Percentiles rank a stretch among this genome's conserved stretches.
These are phyloP conservation scores for Yamadazyma sp. DNA, from an alignment of 805 yeast genomes.

Conservation along the genomic window DNA sequence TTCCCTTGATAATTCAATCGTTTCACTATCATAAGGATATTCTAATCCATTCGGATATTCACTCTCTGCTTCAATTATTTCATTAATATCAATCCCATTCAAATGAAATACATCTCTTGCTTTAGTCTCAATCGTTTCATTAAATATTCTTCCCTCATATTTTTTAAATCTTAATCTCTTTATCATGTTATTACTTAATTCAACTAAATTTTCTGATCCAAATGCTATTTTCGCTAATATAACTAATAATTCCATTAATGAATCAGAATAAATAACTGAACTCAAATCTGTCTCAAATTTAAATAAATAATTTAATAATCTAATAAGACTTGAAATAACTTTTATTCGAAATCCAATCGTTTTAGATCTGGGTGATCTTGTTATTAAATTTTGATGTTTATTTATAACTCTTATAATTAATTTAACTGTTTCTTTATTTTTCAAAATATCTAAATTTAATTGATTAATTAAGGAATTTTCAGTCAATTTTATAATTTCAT, in stretches of 20 bases:
- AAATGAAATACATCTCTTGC: constrained; percentile 37
- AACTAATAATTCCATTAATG: constrained; percentile 46
- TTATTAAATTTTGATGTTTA: constrained; percentile 46
- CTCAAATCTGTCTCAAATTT: constrained; percentile 29
- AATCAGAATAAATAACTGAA: constrained; percentile 36
- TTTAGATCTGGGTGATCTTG: constrained; percentile 43
- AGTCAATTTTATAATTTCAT: constrained; percentile 46
- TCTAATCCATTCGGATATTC: constrained; percentile 60
- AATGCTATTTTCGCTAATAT: constrained; percentile 53
- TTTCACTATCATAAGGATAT: constrained; percentile 57
- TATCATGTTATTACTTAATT: constrained; percentile 36
- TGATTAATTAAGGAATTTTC: constrained; percentile 41
- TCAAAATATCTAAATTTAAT: constrained; percentile 23
- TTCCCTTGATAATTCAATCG: constrained; percentile 67
- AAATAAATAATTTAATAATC: constrained; percentile 37
- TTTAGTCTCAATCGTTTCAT: constrained; percentile 41
- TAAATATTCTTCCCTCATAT: constrained; percentile 35
- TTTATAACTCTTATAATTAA: constrained; percentile 43
- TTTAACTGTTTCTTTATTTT: constrained; percentile 37
- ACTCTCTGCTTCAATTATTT: constrained; percentile 25
- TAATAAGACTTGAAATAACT: constrained; percentile 39
- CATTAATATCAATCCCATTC: constrained; percentile 10
- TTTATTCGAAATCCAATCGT: constrained; percentile 34
- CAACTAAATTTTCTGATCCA: constrained; percentile 36
- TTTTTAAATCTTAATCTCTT: constrained; percentile 31